A percentile compares a stretch with the other conserved stretches of the same genome.
These are phyloP conservation scores for Saposhnikovia divaricata DNA, from an alignment of 129 eudicot species.

Conservation along the genomic window DNA sequence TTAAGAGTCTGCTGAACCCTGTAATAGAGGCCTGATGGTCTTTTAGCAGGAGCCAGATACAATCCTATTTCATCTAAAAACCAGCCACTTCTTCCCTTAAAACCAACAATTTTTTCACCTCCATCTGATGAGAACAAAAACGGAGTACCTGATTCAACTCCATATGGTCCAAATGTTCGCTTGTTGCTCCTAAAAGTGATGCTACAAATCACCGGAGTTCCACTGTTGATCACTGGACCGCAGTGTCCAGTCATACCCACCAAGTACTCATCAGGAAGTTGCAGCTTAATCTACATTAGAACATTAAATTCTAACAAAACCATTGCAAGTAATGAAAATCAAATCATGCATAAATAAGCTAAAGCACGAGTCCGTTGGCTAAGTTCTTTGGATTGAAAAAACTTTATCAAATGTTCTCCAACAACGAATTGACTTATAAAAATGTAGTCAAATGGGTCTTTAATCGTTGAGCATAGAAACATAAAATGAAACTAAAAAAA, in stretches of 20 bases:
- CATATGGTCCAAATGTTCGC: constrained; percentile 62
- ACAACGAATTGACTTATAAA: too few relatives aligned
- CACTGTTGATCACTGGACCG: constrained; percentile 53
- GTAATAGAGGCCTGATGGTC: constrained; percentile 14
- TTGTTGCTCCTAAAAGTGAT: constrained; percentile 52
- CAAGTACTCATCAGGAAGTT: constrained; percentile 59
- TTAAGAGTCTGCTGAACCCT: constrained; percentile 28
- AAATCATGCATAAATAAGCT: not conserved
- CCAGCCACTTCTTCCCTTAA: constrained; percentile 77
- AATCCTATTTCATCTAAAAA: constrained; percentile 63
- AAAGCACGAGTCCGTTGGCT: too few relatives aligned
- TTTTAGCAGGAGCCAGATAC: constrained; percentile 23
- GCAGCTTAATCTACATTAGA: constrained; percentile 51
- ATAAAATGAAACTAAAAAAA: not conserved
- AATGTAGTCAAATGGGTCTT: too few relatives aligned
- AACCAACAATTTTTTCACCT: constrained; percentile 43
- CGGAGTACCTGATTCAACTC: constrained; percentile 70
- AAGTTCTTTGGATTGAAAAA: too few relatives aligned
- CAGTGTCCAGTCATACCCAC: constrained; percentile 43
- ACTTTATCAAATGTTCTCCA: too few relatives aligned
- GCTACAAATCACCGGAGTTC: constrained; percentile 55
- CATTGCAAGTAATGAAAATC: not conserved
- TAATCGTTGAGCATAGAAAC: not conserved
- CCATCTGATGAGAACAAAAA: constrained; percentile 41
- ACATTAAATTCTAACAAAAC: not conserved